A percentile compares a stretch with the other conserved stretches of the same genome.
Evolutionary conservation across 257 asterid species (phyloP).

Genomic region (Penstemon newberryi): DNA sequence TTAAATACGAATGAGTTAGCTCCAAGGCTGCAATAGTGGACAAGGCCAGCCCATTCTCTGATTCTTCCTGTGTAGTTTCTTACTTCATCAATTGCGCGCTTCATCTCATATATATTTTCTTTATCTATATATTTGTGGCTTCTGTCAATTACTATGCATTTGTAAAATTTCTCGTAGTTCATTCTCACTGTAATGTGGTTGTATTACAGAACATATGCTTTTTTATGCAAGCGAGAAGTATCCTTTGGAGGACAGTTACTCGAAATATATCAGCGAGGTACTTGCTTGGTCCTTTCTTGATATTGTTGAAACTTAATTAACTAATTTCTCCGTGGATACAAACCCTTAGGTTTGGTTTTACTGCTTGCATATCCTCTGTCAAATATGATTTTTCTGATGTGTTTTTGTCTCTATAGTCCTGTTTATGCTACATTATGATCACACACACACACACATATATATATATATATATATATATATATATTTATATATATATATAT

Average conservation of each 20-base stretch:
- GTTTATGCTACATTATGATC: not conserved
- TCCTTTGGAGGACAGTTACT: conserved; percentile 92
- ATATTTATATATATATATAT: too few species aligned
- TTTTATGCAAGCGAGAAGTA: conserved; percentile 98
- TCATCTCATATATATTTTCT: conserved; percentile 1
- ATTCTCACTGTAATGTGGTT: conserved; percentile 21
- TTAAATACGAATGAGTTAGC: too few species aligned
- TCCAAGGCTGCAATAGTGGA: too few species aligned
- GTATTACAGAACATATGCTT: conserved; percentile 86
- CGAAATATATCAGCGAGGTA: conserved; percentile 88
- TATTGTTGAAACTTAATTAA: conserved; percentile 21
- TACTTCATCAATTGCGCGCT: not conserved
- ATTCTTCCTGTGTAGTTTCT: conserved; percentile 21
- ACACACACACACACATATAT: too few species aligned
- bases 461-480: not conserved
- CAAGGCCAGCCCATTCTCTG: not conserved
- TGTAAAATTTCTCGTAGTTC: conserved; percentile 10
- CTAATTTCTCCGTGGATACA: conserved; percentile 13
- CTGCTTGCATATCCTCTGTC: conserved; percentile 13
- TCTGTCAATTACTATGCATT: conserved; percentile 11
- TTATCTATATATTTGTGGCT: conserved; percentile 2
- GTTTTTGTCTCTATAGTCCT: conserved; percentile 7
- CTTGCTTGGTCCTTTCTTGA: conserved; percentile 17
- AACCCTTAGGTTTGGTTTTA: not conserved
- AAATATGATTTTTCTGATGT: not conserved